phyloP scores from a whole-genome alignment of 2,329 filamentous ascomycete species.

The Pleoardoris graminearum region DNA sequence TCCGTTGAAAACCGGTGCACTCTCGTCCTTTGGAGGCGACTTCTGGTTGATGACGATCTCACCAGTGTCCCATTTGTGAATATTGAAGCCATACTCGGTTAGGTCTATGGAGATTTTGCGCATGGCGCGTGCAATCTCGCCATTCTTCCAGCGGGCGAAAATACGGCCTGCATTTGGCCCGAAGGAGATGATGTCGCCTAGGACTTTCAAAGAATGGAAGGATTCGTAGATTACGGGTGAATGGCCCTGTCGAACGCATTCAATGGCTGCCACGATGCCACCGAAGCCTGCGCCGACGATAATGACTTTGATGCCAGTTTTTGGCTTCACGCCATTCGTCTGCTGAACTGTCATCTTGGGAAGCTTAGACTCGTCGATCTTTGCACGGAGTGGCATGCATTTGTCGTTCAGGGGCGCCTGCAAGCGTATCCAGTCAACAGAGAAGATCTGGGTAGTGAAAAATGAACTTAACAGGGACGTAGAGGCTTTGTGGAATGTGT shows the following conservation, averaged over 20 bases:
- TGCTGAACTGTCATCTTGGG: constrained; percentile 27
- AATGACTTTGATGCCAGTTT: constrained; percentile 58
- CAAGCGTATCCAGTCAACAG: not conserved
- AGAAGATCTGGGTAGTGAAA: constrained; percentile 1
- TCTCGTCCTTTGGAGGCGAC: constrained; percentile 49
- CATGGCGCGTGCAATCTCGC: constrained; percentile 53
- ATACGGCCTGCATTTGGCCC: constrained; percentile 65
- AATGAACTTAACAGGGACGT: not conserved
- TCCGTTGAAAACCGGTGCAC: constrained; percentile 62
- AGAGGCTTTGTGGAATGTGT: not conserved
- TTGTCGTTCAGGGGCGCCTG: constrained; percentile 8
- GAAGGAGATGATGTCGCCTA: constrained; percentile 67
- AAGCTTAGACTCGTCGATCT: constrained; percentile 20
- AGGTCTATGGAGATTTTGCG: constrained; percentile 58
- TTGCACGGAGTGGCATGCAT: constrained; percentile 27
- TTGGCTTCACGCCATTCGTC: constrained; percentile 20
- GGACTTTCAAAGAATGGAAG: constrained; percentile 59
- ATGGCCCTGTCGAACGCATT: constrained; percentile 65
- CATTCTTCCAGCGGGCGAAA: constrained; percentile 61
- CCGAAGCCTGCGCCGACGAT: constrained; percentile 61
- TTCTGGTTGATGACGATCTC: constrained; percentile 63
- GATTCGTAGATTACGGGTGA: constrained; percentile 62
- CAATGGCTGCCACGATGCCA: constrained; percentile 64
- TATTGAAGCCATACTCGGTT: constrained; percentile 60
- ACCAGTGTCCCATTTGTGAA: constrained; percentile 63